Base-by-base conservation (phyloP, 1,284 basidiomycete species). In the Ustilago curta region DNA sequence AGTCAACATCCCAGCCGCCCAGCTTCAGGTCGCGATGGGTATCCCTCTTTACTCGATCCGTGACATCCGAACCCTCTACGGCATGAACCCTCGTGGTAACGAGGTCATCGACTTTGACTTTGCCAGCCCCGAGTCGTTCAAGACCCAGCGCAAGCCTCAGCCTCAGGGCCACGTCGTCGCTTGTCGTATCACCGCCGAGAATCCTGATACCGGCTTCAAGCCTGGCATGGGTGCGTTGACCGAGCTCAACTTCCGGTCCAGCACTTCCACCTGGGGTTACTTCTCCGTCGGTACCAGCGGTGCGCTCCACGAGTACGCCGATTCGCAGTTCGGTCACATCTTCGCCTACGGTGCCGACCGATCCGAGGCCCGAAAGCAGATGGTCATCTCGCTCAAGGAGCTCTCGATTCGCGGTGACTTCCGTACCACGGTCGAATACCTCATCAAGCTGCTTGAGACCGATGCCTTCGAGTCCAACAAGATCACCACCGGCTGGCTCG, bases 161-260 rank as follows among this genome's bases (percentile, higher is more conserved):
- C 96, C 97, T 66, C 98, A 97, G 87, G 97, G 97, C 37, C 97
- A 99, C 85, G 97, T 99, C 79, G 93, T 99, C 77, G 97, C 97
- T 49, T 97, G 98, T 79, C 95, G 97, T 85, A 99, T 99, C 86
- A 99, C 97, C 5, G 96, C 96, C 47, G 97, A 99, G 87, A 99
- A 99, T 87, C 97, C 97, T 23, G 97, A 99, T 84, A 96, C 96
- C 18, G 97, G 97, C n/a, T 99, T 99, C 90, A 99, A 99, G 87
- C 97, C 97, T 3, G 98, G 96, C 8, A 96, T 94, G 16, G 97
- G 97, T 81, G 92, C 93, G 45, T 88, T 99, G 14, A 95, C 97
- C 85, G 97, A 99, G 86, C 92, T 99, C 83, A 99, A 99, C 87
- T 99, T 99, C 91, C 92, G 97, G 59, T 98, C 95, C 39, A 97